Evolutionary conservation across 75 land plant species (phyloP), one percentile per base, ranked within the genome.

Genomic region (Cupressus sempervirens): DNA sequence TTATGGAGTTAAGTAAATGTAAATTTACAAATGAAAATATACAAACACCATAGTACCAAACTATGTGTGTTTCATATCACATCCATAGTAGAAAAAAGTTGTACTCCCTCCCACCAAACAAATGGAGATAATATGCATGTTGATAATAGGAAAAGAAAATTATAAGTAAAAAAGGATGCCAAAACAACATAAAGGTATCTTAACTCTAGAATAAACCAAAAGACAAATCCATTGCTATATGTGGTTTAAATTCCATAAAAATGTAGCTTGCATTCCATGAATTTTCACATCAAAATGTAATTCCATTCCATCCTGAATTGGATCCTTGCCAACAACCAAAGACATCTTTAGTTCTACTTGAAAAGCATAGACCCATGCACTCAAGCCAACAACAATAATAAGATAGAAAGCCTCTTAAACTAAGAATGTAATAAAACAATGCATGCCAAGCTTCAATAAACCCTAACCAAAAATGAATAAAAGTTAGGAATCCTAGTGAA

Each of bases 301-400:
- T 84, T 43, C 91, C 89, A 85, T 88, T 91, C 93, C 91, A 91
- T 77, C 93, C 93, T 83, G 90, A 86, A 82, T 89, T 83, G 20
- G 86, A 84, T 76, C 90, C 84, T 87, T 89, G 90, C 83, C 82
- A 40, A 81, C 65, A n/a, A 48, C 48, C 43, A 77, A 12, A 77
- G 2, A 77, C 15, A 46, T 18, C 36, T 43, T 43, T 43, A 77
- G 80, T 77, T 75, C 10, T n/a, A 20, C 26, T 11, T 41, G 29
- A 46, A 77, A 8, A 77, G 23, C 1, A 41, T 3, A 15, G 1
- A 26, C 29, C 80, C 46, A 23, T 56, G 23, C 20, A 7, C 18
- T 18, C 6, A 26, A 9, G 6, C 7, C 34, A 72, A 54, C 68
- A 36, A 80, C 35, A 53, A 48, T 30, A 34, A 79, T 1, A 68